These are phyloP conservation scores for Eutrema yunnanense DNA, from an alignment of 345 rosid species.

Conservation along the genomic window DNA sequence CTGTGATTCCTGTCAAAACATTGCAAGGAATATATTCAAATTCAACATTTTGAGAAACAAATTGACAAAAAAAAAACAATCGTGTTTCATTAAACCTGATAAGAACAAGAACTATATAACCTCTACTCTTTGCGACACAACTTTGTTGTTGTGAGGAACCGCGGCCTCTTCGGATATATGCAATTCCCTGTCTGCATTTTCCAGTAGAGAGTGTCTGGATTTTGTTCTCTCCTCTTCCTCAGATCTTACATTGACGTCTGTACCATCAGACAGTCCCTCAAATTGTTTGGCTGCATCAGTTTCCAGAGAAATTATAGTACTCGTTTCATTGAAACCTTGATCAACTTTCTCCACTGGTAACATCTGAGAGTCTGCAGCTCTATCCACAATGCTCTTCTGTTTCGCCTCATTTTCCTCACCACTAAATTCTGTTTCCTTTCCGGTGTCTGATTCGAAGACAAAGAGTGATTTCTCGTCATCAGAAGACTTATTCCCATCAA, in stretches of 20 bases:
- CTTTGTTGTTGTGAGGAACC: slow-evolving; percentile 16
- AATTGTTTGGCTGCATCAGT: background rate
- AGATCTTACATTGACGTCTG: background rate
- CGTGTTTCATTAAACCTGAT: background rate
- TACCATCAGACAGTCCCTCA: background rate
- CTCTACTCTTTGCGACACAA: slow-evolving; percentile 23
- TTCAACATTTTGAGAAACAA: background rate
- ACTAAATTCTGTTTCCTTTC: slow-evolving; percentile 33
- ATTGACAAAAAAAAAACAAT: background rate
- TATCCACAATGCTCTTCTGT: slow-evolving; percentile 11
- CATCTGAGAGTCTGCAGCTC: slow-evolving; percentile 10
- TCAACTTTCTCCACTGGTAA: slow-evolving; percentile 12
- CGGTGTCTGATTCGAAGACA: slow-evolving; percentile 41
- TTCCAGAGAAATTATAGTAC: slow-evolving; percentile 15
- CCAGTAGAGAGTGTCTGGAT: background rate
- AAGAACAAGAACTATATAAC: slow-evolving; percentile 27
- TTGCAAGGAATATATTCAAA: background rate
- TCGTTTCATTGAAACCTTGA: slow-evolving; percentile 5
- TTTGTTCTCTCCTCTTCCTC: slow-evolving; percentile 9
- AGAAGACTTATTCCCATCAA: slow-evolving; percentile 46
- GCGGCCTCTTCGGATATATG: slow-evolving; percentile 3
- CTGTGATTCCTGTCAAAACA: slow-evolving; percentile 26
- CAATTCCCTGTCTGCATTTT: background rate
- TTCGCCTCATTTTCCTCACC: slow-evolving; percentile 35
- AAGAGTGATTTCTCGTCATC: slow-evolving; percentile 41